Conservation (phyloP, 1,284 basidiomycete species). For the Stygiomarasmius scandens region DNA sequence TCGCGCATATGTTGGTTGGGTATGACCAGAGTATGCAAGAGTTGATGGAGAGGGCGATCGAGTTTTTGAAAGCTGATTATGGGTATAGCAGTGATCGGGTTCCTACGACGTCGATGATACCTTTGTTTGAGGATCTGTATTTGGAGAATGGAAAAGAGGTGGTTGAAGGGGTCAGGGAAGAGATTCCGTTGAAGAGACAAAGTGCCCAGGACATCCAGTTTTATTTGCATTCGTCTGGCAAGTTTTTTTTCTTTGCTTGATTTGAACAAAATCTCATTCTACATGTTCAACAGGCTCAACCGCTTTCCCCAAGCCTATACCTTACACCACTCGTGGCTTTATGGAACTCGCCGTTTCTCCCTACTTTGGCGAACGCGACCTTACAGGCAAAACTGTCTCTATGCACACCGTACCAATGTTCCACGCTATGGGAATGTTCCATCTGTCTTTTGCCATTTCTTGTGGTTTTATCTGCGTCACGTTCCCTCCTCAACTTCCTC, state of each 20-base stretch:
- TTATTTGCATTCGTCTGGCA: constrained; percentile 31
- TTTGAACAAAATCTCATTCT: constrained; percentile 9
- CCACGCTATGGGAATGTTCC: constrained; percentile 16
- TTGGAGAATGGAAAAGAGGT: neutral
- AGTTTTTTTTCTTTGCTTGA: constrained; percentile 1
- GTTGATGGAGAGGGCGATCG: neutral
- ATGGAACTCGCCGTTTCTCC: too few species aligned
- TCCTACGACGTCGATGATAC: neutral
- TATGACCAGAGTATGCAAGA: constrained; percentile 5
- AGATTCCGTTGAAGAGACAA: neutral
- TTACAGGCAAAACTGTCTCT: constrained; percentile 7
- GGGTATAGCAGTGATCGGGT: neutral
- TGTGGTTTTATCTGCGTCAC: constrained; percentile 24
- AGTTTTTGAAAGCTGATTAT: neutral
- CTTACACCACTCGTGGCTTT: too few species aligned
- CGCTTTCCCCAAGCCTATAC: too few species aligned
- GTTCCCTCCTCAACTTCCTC: constrained; percentile 21
- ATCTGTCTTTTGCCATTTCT: constrained; percentile 11
- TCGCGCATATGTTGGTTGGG: constrained; percentile 13
- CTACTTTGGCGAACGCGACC: constrained; percentile 3
- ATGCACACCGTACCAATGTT: constrained; percentile 18
- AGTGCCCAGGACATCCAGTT: neutral
- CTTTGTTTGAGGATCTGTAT: constrained; percentile 1
- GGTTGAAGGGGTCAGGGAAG: neutral
- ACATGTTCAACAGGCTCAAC: neutral